Base-by-base conservation (phyloP, 164 flowering plant genomes). In the Umbellularia californica region DNA sequence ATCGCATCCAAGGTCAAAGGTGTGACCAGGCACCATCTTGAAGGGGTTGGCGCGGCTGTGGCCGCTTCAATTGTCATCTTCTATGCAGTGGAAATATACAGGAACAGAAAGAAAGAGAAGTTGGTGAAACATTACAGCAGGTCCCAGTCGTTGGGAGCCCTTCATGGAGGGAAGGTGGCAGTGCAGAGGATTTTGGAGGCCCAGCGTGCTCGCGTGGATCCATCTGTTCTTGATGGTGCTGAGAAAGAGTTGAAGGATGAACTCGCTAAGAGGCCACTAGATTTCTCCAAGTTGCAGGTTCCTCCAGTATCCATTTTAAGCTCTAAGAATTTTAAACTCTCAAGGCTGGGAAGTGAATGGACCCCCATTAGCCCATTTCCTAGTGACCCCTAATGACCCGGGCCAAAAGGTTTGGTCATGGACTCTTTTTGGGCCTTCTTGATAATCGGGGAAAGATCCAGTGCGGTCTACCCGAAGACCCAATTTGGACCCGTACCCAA, bases 91-190 rank as follows among this genome's bases (percentile, higher is more conserved):
- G 47, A 25, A 15, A 68, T n/a, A 76, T 65, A 13, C 62, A 62
- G 68, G 66, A 19, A 47, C 75, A 24, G 24, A 62, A 25, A 17
- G 35, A 41, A 2, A 67, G 20, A 17, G 10, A 14, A 28, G 35
- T 9, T n/a, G 30, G 67, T 58, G 6, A 27, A 65, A 25, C 2
- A 69, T 62, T 24, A 67, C 19, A 14, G 47, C 28, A 75, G 85
- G 75, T 79, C 82, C n/a, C 3, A 75, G 24, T 74, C 81, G 22
- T 2, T 84, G 7, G 81, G 69, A 24, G 58, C 76, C 3, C 75
- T 84, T 14, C 87, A 74, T 50, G 83, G 87, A 51, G 87, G 87
- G 11, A 70, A 68, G 20, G 13, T 77, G 25, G 81, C 84, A 35
- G 1, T 84, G 60, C 75, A 79, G 79, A 84, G 85, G 73, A 58